Base-by-base conservation (phyloP, 257 asterid genomes). In the Scutellaria galericulata region DNA sequence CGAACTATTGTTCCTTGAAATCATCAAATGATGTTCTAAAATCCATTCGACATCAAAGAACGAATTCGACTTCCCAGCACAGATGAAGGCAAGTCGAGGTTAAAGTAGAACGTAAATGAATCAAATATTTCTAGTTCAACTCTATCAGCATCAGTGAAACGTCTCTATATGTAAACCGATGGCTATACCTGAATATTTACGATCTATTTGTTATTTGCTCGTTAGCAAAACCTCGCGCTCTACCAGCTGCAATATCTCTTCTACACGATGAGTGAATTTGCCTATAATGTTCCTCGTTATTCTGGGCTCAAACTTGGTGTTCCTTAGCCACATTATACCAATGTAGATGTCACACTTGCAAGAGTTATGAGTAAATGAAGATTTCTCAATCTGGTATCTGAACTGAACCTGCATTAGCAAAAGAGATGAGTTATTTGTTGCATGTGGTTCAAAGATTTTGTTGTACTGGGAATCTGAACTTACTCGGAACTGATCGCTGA, bases 251-350 rank as follows among this genome's bases (percentile, higher is more conserved):
- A 93, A 24, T 41, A 89, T 80, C 71, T 92, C 93, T 83, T 86
- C 80, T 0, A 75, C 66, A 77, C 96, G 78, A 24, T 55, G 81
- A 2, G 86, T 80, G 22, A 89, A 88, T 80, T 81, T 90, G 14
- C 79, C 86, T 1, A 82, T 13, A 20, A 93, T 71, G 70, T 90
- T 93, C 71, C 64, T 80, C 3, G 95, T 84, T 37, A 90, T 85
- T 78, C 98, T 83, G 8, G 83, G 78, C 83, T 87, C 90, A 52
- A 93, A 87, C 77, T 73, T 87, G 55, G 84, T 87, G 72, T 77
- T 83, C 62, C 81, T 89, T 58, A 85, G 82, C 97, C 98, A 93
- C 74, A 76, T 68, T 4, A 93, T 86, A 39, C 98, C 97, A n/a
- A 86, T 78, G 60, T 73, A 83, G 12, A 85, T 75, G 15, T 88